Base-by-base conservation (phyloP, 1,284 basidiomycete genomes). In the Sparassis latifolia region DNA sequence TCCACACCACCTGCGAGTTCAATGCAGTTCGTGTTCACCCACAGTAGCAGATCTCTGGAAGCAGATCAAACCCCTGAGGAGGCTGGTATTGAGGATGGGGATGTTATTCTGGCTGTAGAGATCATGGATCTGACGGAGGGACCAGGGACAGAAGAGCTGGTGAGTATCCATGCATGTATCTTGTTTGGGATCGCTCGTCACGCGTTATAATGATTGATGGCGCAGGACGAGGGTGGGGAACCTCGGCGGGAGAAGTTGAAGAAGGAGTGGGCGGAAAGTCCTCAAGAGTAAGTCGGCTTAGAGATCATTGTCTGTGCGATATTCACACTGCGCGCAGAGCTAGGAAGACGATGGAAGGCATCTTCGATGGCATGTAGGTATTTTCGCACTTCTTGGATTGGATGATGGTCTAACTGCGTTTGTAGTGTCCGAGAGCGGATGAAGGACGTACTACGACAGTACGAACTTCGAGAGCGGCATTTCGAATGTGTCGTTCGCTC, bases 401-500 rank as follows among this genome's bases (percentile, higher is more conserved):
- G 29, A 28, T 38, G 33, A 29, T 47, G 28, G 49, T 42, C 41
- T 44, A 40, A 47, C 20, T 20, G 20, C 20, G 20, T 20, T 20
- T 20, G 31, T 58, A 90, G 88, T 52, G 81, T 88, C 40, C 84
- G 86, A 42, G 86, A 89, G 67, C 82, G 89, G 43, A 72, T 92
- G 65, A 92, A 90, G 63, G 85, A 89, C 57, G 78, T 92, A 42
- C 77, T 92, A 44, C 79, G 82, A 33, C 89, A 91, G 62, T 92
- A 92, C 60, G 85, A 92, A 62, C 79, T 90, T 49, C 83, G 89
- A 54, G 89, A 92, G 69, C 82, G 81, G 62, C 89, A 92, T 73
- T 92, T 91, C 58, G 89, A 91, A 68, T 89, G 87, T 58, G 85
- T 92, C 27, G 84, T 92, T 52, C 84, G 89, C 42, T 91, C 89